Conservation (phyloP, 352 stramenopile genomes). For the Phytophthora pseudosyringae region DNA sequence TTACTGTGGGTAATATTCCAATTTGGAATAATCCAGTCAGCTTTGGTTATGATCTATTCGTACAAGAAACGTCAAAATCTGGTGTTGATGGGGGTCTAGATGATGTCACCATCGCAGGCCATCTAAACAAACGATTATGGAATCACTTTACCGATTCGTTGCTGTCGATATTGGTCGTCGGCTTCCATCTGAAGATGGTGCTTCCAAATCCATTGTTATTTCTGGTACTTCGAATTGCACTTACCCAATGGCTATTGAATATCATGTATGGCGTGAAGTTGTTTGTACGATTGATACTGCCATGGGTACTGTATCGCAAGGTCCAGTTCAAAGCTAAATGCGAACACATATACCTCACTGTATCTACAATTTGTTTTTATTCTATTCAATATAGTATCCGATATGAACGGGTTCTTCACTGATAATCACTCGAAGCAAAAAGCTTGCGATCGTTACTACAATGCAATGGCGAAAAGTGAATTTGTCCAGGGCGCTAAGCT, state of each 20-base stretch:
- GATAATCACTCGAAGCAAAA: no score
- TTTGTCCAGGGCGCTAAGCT: not conserved
- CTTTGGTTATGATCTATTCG: slow-evolving; percentile 24
- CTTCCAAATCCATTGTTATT: slow-evolving; percentile 13
- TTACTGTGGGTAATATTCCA: slow-evolving; percentile 10
- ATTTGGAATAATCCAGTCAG: slow-evolving; percentile 8
- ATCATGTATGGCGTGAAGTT: slow-evolving; percentile 17
- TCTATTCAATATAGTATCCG: slow-evolving; percentile 1
- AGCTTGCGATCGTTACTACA: slow-evolving; percentile 4
- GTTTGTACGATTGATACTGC: slow-evolving; percentile 8
- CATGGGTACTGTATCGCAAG: slow-evolving; percentile 3
- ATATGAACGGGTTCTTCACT: slow-evolving; percentile 2
- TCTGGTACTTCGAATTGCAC: slow-evolving; percentile 14
- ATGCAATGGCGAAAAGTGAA: slow-evolving; percentile 6
- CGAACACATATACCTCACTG: no score
- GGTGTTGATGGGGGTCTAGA: slow-evolving; percentile 28
- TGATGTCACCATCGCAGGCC: slow-evolving; percentile 16
- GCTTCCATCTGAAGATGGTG: slow-evolving; percentile 16
- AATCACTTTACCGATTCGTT: slow-evolving; percentile 25
- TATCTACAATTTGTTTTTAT: not conserved
- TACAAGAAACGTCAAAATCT: slow-evolving; percentile 24
- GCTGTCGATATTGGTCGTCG: slow-evolving; percentile 29
- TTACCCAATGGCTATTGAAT: slow-evolving; percentile 12
- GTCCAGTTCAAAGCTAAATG: no score
- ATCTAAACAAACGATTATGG: no score